Base-by-base conservation (phyloP, 108 stramenopile species). In the Cylindrotheca fusiformis region DNA sequence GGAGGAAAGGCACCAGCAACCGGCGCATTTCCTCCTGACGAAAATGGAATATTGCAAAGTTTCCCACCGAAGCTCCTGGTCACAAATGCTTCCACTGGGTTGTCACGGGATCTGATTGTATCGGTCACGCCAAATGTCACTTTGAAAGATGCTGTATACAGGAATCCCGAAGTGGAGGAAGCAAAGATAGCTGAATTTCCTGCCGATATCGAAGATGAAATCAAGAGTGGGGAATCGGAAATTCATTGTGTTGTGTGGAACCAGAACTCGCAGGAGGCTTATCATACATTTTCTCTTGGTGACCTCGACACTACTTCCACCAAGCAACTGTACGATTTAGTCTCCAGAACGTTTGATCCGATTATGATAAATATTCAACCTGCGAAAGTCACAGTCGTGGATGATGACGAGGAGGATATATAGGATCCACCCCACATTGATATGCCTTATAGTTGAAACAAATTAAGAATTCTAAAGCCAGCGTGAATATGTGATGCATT, bases 331-430 rank as follows among this genome's bases (percentile, higher is more conserved):
- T 74, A 47, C 54, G 73, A 74, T 5, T 58, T 74, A 32, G 53
- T 67, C 19, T 50, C 73, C 6, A 53, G 19, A 30, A 47, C 49
- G 6, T 67, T 56, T 44, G 73, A 74, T 44, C 73, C 73, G 3
- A 62, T 74, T 25, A 48, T 44, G 45, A n/a, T 74, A 14, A 23
- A 54, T 22, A 5, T 74, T 24, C 73, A 62, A 45, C 50, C 54
- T 25, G 52, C 31, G n/a, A 65, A 74, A 49, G 28, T 44, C 2
- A 41, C 57, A 1, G 30, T 32, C 28, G 55, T 67, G 24, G 66
- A 67, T 20, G 65, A 67, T 4, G 73, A 74, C 32, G 65, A 66
- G 53, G 73, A 74, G 52, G 73, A 74, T 45, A 67, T 74, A 50
- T 69, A 51, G 33, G 3, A 27, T 30, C 22, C 8, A 52, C n/a